Base-by-base conservation (phyloP, 2,329 filamentous ascomycete species). In the Beauveria varroae region DNA sequence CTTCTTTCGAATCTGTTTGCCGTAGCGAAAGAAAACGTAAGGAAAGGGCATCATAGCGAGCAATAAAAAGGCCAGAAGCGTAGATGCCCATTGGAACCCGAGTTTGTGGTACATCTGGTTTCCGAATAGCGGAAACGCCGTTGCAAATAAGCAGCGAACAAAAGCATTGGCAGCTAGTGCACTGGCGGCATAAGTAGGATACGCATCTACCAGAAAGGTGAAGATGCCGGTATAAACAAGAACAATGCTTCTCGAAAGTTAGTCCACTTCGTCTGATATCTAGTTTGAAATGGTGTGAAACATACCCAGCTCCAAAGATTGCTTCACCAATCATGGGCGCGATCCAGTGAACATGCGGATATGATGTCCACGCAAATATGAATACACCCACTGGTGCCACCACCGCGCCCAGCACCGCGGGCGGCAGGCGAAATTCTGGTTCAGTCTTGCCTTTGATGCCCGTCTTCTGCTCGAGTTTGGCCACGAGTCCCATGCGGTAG, bases 341-440 rank as follows among this genome's bases (percentile, higher is more conserved):
- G 64, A 90, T 88, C 86, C 86, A 93, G 74, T 91, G 88, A 54
- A 96, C 83, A 67, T 74, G 81, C 2, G 86, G 73, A 71, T 87
- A 93, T 16, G 89, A 88, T 5, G 90, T 92, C 89, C 91, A 96
- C 9, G 86, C 91, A 74, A 96, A 96, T 75, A 90, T 89, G 73
- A 97, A 96, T 18, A 98, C 76, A 7, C 91, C 90, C 61, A 89
- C 78, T 5, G 92, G 90, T 37, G 95, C 90, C 10, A 96, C 74
- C 50, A 91, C 74, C 0, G 86, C 86, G n/a, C 93, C 93, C 8
- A 81, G 71, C 57, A 93, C 88, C 22, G 86, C 84, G 40, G 90
- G 86, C 7, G 91, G 89, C 40, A 97, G 81, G 63, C 91, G 86
- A 76, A 89, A 96, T 75, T 97, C 93, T 9, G 93, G 93, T 78